A percentile compares a stretch with the other conserved stretches of the same genome.
These are phyloP conservation scores for Melanopsichium pennsylvanicum DNA, from an alignment of 1,284 basidiomycete species.

Conservation along the genomic window DNA sequence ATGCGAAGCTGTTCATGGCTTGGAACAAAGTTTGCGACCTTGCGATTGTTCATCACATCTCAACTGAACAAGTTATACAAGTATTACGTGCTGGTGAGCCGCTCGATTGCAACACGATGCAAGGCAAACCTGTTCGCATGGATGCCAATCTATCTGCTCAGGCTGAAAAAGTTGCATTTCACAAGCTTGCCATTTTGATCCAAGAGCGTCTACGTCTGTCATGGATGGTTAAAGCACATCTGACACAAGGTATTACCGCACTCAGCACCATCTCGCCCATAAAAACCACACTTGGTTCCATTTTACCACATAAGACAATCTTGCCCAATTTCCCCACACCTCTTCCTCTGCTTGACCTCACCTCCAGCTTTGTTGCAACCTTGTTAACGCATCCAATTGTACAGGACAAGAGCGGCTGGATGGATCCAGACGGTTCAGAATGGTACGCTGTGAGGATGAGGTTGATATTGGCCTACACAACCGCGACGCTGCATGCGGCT, in stretches of 20 bases:
- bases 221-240: slow-evolving; percentile 12
- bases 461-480: slow-evolving; percentile 12
- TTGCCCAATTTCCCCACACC: slow-evolving; percentile 23
- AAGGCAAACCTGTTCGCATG: slow-evolving; percentile 1
- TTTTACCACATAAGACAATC: slow-evolving; percentile 16
- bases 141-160: not conserved
- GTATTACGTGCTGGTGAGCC: not conserved
- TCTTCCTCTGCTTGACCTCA: slow-evolving; percentile 9
- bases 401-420: slow-evolving; percentile 6
- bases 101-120: not conserved
- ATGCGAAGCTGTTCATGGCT: slow-evolving; percentile 5
- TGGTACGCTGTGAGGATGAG: slow-evolving; percentile 29
- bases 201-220: slow-evolving; percentile 8
- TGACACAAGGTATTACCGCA: slow-evolving; percentile 14
- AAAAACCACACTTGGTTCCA: slow-evolving; percentile 3
- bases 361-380: not conserved
- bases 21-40: slow-evolving; percentile 24
- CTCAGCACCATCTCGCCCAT: slow-evolving; percentile 17
- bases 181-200: not conserved
- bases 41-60: not conserved
- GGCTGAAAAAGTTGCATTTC: slow-evolving; percentile 1
- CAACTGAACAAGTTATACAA: not conserved
- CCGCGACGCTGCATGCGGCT: slow-evolving; percentile 27
- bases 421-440: slow-evolving; percentile 19
- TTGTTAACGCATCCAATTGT: slow-evolving; percentile 6